phyloP scores from a whole-genome alignment of 805 yeast species.

The Cyberlindnera bimundalis region DNA sequence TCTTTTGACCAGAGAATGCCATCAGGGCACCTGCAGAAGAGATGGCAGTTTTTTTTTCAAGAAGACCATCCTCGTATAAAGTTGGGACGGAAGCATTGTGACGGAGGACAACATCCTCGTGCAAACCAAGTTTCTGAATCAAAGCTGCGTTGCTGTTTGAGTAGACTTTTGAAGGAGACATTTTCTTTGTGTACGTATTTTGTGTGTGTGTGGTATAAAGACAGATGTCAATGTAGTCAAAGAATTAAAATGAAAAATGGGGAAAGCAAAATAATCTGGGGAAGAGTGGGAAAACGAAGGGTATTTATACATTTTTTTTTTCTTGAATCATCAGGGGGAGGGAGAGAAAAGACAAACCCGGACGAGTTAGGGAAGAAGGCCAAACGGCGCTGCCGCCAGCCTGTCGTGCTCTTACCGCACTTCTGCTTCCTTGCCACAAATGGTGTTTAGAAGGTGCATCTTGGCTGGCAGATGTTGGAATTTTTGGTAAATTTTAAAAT shows the following conservation, averaged over 20 bases:
- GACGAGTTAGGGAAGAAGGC: constrained; percentile 11
- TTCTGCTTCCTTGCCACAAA: neutral
- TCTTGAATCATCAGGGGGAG: neutral
- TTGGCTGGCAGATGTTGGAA: neutral
- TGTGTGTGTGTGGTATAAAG: constrained; percentile 4
- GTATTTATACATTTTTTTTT: constrained; percentile 12
- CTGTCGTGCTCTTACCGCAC: constrained; percentile 4
- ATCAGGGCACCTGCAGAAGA: constrained; percentile 91
- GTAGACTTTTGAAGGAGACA: constrained; percentile 28
- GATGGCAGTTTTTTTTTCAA: constrained; percentile 87
- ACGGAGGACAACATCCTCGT: constrained; percentile 63
- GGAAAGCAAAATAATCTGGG: neutral
- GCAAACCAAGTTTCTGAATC: constrained; percentile 40
- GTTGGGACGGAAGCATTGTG: constrained; percentile 94
- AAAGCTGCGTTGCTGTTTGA: constrained; percentile 21
- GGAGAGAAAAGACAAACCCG: constrained; percentile 8
- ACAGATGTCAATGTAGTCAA: constrained; percentile 1
- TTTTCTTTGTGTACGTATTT: no score
- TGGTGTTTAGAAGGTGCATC: neutral
- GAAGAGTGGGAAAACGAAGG: constrained; percentile 1
- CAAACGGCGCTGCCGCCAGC: constrained; percentile 6
- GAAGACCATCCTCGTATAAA: constrained; percentile 89
- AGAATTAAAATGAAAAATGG: constrained; percentile 1
- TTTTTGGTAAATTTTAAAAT: neutral
- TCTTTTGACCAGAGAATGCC: constrained; percentile 93